These are phyloP conservation scores for Tulasnella sp. DNA, from an alignment of 768 basidiomycete species.

Conservation along the genomic window DNA sequence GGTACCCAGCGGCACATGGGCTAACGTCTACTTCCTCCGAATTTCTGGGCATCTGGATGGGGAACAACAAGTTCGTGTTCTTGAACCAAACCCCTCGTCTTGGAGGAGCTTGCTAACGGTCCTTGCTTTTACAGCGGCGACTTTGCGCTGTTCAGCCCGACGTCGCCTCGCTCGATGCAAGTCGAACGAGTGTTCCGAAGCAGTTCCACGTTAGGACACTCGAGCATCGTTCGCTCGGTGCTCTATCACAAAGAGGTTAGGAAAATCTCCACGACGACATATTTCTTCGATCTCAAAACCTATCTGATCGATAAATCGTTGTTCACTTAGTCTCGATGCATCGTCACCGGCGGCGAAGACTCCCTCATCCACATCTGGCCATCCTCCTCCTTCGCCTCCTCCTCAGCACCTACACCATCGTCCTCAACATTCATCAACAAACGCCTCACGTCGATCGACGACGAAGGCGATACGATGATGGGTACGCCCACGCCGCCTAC, in stretches of 20 bases:
- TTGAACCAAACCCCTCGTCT: neutral
- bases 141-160: slow-evolving; percentile 13
- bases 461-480: neutral
- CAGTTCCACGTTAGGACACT: slow-evolving; percentile 10
- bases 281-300: too few relatives aligned
- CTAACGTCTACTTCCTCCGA: neutral
- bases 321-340: neutral
- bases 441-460: neutral
- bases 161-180: slow-evolving; percentile 1
- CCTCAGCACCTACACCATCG: neutral
- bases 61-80: slow-evolving; percentile 9
- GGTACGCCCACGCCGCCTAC: neutral
- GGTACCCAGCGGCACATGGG: neutral
- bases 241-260: slow-evolving; percentile 13
- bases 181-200: slow-evolving; percentile 14
- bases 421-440: neutral
- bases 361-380: slow-evolving; percentile 11
- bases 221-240: slow-evolving; percentile 19
- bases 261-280: neutral
- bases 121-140: slow-evolving; percentile 11
- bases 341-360: slow-evolving; percentile 20
- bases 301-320: neutral
- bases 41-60: slow-evolving; percentile 13
- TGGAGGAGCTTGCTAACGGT: neutral
- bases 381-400: neutral